phyloP scores from a whole-genome alignment of 768 basidiomycete species.

The Serendipita vermifera region DNA sequence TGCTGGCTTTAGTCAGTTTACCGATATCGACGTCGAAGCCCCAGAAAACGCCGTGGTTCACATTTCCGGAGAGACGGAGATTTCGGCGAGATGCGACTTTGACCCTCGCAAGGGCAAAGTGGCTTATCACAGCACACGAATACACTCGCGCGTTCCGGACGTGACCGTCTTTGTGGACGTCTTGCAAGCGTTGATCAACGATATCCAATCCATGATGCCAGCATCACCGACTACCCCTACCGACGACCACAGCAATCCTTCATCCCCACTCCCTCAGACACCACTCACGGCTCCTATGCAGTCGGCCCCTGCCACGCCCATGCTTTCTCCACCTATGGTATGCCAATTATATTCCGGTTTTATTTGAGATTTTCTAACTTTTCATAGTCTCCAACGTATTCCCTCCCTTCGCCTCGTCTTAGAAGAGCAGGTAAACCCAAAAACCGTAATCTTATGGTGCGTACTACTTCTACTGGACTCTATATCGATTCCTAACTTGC shows the following conservation, averaged over 20 bases:
- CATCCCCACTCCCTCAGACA: neutral
- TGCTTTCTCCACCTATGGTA: neutral
- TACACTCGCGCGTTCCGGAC: neutral
- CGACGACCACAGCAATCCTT: neutral
- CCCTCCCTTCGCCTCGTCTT: neutral
- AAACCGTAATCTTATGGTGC: neutral
- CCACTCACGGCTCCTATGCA: neutral
- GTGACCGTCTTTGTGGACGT: slow-evolving; percentile 1
- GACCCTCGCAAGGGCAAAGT: neutral
- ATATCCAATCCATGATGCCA: neutral
- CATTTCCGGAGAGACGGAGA: neutral
- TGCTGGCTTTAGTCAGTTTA: neutral
- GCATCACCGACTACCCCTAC: neutral
- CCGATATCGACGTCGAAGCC: neutral
- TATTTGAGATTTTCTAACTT: neutral
- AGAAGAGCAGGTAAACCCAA: neutral
- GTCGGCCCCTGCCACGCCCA: neutral
- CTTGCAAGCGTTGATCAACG: neutral
- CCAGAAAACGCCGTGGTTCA: neutral
- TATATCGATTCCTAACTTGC: too few species aligned
- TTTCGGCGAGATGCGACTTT: neutral
- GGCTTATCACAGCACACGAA: neutral
- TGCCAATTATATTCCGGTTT: neutral
- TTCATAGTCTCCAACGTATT: neutral
- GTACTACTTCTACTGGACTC: too few species aligned